Conservation (phyloP, 2,329 filamentous ascomycete genomes). For the Talaromyces sp. region DNA sequence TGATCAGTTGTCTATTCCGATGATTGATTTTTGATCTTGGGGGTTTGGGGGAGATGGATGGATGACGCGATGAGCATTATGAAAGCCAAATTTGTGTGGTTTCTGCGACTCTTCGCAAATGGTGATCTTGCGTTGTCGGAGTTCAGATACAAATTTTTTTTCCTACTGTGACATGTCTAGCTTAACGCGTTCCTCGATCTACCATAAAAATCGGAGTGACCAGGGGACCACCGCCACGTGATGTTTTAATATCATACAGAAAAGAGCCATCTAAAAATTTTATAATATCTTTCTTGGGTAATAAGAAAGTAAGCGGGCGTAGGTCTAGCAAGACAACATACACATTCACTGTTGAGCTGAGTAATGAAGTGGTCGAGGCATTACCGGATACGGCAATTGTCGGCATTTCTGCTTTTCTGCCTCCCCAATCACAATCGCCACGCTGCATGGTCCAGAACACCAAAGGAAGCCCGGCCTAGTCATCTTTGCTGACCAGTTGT, state of each 20-base stretch:
- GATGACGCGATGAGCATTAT: conserved; percentile 34
- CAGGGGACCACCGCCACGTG: conserved; percentile 24
- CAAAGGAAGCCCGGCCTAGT: neutral
- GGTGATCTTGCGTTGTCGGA: neutral
- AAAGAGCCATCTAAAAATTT: conserved; percentile 30
- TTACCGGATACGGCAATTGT: neutral
- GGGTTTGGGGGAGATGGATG: conserved; percentile 27
- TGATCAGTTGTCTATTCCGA: conserved; percentile 12
- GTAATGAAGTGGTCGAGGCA: neutral
- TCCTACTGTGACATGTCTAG: conserved; percentile 32
- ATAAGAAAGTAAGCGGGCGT: neutral
- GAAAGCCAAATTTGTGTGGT: conserved; percentile 6
- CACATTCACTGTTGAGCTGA: neutral
- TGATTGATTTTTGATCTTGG: conserved; percentile 9
- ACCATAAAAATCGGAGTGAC: conserved; percentile 27
- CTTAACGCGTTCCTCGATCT: conserved; percentile 25
- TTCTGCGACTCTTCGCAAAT: conserved; percentile 4
- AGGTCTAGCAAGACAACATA: too few species aligned
- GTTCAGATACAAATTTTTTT: neutral
- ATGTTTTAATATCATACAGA: conserved; percentile 36
- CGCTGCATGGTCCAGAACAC: neutral
- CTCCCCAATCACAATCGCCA: neutral
- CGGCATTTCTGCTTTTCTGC: neutral
- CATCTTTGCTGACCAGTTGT: neutral
- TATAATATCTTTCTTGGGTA: conserved; percentile 7